Evolutionary conservation across 2,329 filamentous ascomycete species (phyloP), one percentile per base, ranked within the genome.

Genomic region (Botrytis deweyae): DNA sequence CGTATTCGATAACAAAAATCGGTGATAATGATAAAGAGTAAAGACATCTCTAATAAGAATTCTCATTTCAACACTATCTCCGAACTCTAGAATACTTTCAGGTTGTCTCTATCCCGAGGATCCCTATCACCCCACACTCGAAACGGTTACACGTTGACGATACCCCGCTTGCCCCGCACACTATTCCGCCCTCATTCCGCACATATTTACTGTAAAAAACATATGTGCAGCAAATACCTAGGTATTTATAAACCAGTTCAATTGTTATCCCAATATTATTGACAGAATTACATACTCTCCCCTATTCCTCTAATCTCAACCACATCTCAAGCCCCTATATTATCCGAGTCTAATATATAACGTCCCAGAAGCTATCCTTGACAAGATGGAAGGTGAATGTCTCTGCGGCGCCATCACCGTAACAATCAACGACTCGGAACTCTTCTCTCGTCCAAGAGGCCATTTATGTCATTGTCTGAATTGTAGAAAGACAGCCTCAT

Each of bases 401-500:
- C 82, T 85, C 58, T 86, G 85, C 78, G 84, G 84, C 70, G 81
- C 82, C 73, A 84, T 87, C 36, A 83, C 79, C n/a, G 84, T 87
- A 3, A 86, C 82, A 14, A 84, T 87, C 77, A 82, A 82, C 74
- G 86, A 87, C 75, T 75, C 77, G 20, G 84, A 86, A 29, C 83
- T 87, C 36, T 87, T 87, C 78, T 55, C 38, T 4, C 82, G 81
- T 18, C 80, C 81, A 49, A 79, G 84, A 44, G 85, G 86, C 2
- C 84, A 86, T 76, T 78, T 87, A 12, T 87, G 86, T 78, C 84
- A 87, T 75, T 87, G 86, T 79, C 79, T 81, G 49, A 88, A 87
- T 75, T 87, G 49, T 16, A 69, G 4, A 9, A 69, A 69, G 38
- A 69, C 66, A 40, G 66, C 66, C 14, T 69, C 66, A 4, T 69